Evolutionary conservation across 352 stramenopile species (phyloP), one percentile per base, ranked within the genome.

Genomic region (Aphanomyces cochlioides): DNA sequence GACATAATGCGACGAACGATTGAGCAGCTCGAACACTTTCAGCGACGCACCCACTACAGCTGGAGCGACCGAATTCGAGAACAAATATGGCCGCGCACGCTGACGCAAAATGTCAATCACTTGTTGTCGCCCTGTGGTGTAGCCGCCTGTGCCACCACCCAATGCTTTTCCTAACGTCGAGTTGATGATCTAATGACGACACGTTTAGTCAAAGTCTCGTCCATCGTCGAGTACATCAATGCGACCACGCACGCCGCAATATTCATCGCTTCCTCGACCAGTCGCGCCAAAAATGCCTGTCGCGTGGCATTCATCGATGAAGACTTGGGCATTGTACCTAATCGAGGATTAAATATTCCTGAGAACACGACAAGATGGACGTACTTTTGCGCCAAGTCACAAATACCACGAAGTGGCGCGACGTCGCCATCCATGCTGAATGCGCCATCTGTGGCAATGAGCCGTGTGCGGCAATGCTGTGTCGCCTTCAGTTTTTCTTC

Each of bases 371-470:
- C 41, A 61, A 68, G 61, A 64, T 19, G 17, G 10, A 59, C 34
- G 43, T 50, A 67, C 72, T 95, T 88, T 28, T 97, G 85, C 0
- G 93, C 90, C 37, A 97, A 77, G 54, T 90, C 87, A 72, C 84
- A 92, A 66, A 98, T 98, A 40, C 95, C 85, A 67, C 91, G 68
- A 41, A 98, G 78, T 39, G 88, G 89, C 39, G 93, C 93, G 39
- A 98, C 91, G 67, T 98, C 92, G 6, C 93, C 93, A 73, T 98
- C 93, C 93, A 98, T 98, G 60, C 79, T 94, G 74, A 98, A 98
- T n/a, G 97, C 93, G 41, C 93, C 93, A 72, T 98, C 93, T 0
- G 93, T 98, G 8, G 90, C 91, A 66, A 98, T 96, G 34, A 98
- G 78, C 2, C 89, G 89, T 66, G 87, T 91, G 67, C 90, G 90